Base-by-base conservation (phyloP, 1,284 basidiomycete genomes). In the Athelia psychrophila region DNA sequence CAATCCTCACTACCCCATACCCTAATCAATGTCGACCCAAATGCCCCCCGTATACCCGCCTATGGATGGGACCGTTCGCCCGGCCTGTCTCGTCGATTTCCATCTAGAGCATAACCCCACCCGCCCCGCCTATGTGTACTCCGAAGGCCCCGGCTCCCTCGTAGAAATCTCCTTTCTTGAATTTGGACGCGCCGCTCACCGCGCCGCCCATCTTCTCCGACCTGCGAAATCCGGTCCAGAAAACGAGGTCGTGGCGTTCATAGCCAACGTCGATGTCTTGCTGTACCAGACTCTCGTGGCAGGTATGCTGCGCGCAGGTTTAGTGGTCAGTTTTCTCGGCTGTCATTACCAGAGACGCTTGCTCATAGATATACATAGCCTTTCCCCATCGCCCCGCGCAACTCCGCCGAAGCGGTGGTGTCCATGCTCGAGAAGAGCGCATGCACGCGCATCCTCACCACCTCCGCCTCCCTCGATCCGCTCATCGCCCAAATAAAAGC, bases 71-170 rank as follows among this genome's bases (percentile, higher is more conserved):
- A 5, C 44, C 9, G 9, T 46, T 8, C 9, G 16, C 19, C n/a
- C 8, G 2, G 57, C 54, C 27, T 56, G 51, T 58, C 61, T 47
- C 58, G 27, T 59, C 24, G 68, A 71, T 54, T 72, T 67, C 55
- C 64, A 71, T 51, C 58, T 53, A 46, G 51, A 66, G 44, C 59
- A 71, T 55, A 71, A 71, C 51, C 61, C 67, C 10, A 61, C 9
- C 54, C 55, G 18, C 56, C 67, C 2, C 53, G 62, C 18, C 67
- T 56, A 45, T 54, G 56, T n/a, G 67, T 58, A 50, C 56, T 52
- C 36, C 49, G 53, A 20, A 59, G 60, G 19, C 22, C 51, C 56
- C 3, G 44, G 19, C 20, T 19, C n/a, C 2, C 3, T 55, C 9
- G 50, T 36, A 2, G 24, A 19, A 16, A 51, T 62, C 15, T 53